phyloP scores from a whole-genome alignment of 176 grass and related monocot genomes.

The Phyllostachys edulis region DNA sequence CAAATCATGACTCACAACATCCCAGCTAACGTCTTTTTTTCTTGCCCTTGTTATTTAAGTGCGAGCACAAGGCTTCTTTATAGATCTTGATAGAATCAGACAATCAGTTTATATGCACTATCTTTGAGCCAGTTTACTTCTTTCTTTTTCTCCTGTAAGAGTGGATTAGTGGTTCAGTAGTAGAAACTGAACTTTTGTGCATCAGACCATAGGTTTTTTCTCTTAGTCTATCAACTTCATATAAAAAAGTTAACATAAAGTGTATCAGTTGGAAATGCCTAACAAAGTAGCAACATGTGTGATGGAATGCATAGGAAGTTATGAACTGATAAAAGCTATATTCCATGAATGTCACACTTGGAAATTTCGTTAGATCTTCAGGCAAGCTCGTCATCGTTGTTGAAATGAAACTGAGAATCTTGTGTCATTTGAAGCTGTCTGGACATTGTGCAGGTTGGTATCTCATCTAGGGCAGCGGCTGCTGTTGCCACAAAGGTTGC shows the following conservation, averaged over 20 bases:
- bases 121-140: neutral
- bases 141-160: neutral
- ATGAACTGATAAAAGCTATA: neutral
- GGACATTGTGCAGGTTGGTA: conserved; percentile 68
- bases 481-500: conserved; percentile 80
- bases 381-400: neutral
- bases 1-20: neutral
- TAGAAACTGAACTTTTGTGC: no score
- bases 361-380: neutral
- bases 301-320: neutral
- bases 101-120: neutral
- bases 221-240: no score
- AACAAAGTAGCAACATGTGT: neutral
- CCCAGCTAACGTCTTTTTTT: neutral
- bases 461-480: conserved; percentile 90
- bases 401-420: neutral
- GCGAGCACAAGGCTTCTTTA: neutral
- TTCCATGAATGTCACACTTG: neutral
- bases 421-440: conserved; percentile 10
- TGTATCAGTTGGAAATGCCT: neutral
- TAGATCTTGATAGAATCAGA: conserved; percentile 4
- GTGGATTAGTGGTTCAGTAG: no score
- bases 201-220: no score
- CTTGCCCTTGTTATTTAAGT: conserved; percentile 1
- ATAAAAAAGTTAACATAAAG: neutral